A percentile compares a stretch with the other conserved stretches of the same genome.
Evolutionary conservation across 371 early-diverging fungal genomes (phyloP).

Genomic region (Mucor racemosus): DNA sequence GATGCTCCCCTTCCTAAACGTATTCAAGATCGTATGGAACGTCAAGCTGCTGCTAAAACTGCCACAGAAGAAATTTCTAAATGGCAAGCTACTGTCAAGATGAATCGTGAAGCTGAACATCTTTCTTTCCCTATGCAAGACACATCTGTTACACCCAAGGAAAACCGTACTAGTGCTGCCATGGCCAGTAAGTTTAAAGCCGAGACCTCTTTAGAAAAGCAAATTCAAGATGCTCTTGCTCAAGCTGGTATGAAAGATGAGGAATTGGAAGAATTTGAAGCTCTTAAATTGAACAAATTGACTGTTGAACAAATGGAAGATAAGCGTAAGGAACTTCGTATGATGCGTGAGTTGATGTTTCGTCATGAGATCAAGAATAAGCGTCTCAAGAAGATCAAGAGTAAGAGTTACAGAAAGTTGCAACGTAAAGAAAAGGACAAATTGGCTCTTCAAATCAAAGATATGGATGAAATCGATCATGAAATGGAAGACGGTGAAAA

Average conservation of each 20-base stretch:
- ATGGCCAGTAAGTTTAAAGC: slow-evolving; percentile 68
- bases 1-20: slow-evolving; percentile 84
- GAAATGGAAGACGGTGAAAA: slow-evolving; percentile 66
- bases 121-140: slow-evolving; percentile 72
- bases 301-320: slow-evolving; percentile 79
- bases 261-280: slow-evolving; percentile 81
- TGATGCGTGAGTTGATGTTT: slow-evolving; percentile 94
- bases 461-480: slow-evolving; percentile 75
- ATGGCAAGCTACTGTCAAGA: slow-evolving; percentile 84
- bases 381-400: slow-evolving; percentile 95
- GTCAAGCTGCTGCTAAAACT: slow-evolving; percentile 82
- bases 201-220: slow-evolving; percentile 77
- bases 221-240: slow-evolving; percentile 72
- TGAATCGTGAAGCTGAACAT: slow-evolving; percentile 87
- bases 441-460: slow-evolving; percentile 45
- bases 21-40: slow-evolving; percentile 82
- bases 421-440: slow-evolving; percentile 72
- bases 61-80: slow-evolving; percentile 81
- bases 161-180: slow-evolving; percentile 46
- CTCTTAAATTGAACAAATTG: slow-evolving; percentile 80
- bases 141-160: slow-evolving; percentile 26
- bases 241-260: slow-evolving; percentile 80
- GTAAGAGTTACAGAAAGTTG: slow-evolving; percentile 90
- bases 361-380: slow-evolving; percentile 91
- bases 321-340: slow-evolving; percentile 79